A percentile compares a stretch with the other conserved stretches of the same genome.
Conservation (phyloP, 2,329 filamentous ascomycete genomes). For the Torrubiella hemipterigena region DNA sequence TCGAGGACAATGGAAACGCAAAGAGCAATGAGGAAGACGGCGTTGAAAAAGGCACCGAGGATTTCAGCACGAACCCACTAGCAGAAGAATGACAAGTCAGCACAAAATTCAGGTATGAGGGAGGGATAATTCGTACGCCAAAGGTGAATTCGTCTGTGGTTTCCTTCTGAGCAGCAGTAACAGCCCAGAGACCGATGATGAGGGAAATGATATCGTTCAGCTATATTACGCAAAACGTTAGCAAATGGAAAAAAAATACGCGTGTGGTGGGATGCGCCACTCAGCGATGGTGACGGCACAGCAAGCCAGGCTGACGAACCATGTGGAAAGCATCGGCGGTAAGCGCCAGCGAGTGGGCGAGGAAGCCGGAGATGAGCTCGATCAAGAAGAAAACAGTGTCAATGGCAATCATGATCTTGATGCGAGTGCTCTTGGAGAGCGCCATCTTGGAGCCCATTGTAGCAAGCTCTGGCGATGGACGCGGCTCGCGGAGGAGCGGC, state of each 20-base stretch:
- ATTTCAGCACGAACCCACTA: conserved; percentile 97
- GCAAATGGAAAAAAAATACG: too few relatives aligned
- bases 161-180: conserved; percentile 73
- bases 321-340: conserved; percentile 98
- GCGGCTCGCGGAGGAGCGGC: too few relatives aligned
- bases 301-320: conserved; percentile 38
- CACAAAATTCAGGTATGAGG: neutral
- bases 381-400: conserved; percentile 83
- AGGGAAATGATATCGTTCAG: conserved; percentile 96
- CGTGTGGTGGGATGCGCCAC: conserved; percentile 5
- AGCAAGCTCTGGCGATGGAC: too few relatives aligned
- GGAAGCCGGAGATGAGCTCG: conserved; percentile 75
- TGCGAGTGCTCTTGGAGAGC: conserved; percentile 85
- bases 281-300: conserved; percentile 3
- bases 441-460: conserved; percentile 44
- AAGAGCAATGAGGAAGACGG: conserved; percentile 91
- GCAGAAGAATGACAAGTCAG: neutral
- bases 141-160: conserved; percentile 91
- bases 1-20: conserved; percentile 96
- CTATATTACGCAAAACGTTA: conserved; percentile 30
- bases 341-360: conserved; percentile 81
- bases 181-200: conserved; percentile 87
- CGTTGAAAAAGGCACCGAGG: conserved; percentile 89
- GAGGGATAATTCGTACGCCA: conserved; percentile 47
- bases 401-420: conserved; percentile 84